These are phyloP conservation scores for Volvariella volvacea DNA, from an alignment of 1,284 basidiomycete species.

Conservation along the genomic window DNA sequence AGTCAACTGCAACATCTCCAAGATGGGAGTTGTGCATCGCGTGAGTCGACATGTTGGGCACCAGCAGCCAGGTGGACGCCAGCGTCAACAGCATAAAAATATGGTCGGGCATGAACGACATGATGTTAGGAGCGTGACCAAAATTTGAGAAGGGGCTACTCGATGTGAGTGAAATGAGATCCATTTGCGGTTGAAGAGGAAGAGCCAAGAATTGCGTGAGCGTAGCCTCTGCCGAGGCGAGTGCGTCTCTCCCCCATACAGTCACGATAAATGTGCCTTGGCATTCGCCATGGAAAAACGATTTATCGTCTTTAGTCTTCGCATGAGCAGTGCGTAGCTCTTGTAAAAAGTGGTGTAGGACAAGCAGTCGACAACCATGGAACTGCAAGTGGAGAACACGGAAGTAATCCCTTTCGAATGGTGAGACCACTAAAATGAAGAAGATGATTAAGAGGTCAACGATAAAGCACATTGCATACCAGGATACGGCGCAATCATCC, in stretches of 20 bases:
- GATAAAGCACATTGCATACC: conserved; percentile 20
- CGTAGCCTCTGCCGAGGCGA: conserved; percentile 31
- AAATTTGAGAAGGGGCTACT: not conserved
- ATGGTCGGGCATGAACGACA: conserved; percentile 34
- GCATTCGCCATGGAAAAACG: conserved; percentile 25
- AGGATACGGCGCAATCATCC: conserved; percentile 30
- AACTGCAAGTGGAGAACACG: conserved; percentile 28
- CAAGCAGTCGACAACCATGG: conserved; percentile 28
- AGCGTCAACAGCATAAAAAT: conserved; percentile 35
- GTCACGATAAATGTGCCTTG: conserved; percentile 26
- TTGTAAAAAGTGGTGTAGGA: conserved; percentile 30
- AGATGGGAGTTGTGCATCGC: conserved; percentile 25
- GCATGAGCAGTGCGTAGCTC: conserved; percentile 24
- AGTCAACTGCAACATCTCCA: conserved; percentile 28
- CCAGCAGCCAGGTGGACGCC: conserved; percentile 31
- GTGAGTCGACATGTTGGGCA: conserved; percentile 31
- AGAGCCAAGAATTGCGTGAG: conserved; percentile 24
- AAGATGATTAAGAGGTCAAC: not conserved
- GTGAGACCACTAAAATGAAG: conserved; percentile 24
- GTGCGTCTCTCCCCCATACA: conserved; percentile 32
- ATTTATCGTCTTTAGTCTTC: conserved; percentile 14
- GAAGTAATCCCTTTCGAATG: conserved; percentile 33
- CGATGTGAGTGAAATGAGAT: not conserved
- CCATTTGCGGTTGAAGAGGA: no score
- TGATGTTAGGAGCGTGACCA: conserved; percentile 22